These are phyloP conservation scores for Anethum foeniculum DNA, from an alignment of 140 eudicot genomes.

Conservation along the genomic window DNA sequence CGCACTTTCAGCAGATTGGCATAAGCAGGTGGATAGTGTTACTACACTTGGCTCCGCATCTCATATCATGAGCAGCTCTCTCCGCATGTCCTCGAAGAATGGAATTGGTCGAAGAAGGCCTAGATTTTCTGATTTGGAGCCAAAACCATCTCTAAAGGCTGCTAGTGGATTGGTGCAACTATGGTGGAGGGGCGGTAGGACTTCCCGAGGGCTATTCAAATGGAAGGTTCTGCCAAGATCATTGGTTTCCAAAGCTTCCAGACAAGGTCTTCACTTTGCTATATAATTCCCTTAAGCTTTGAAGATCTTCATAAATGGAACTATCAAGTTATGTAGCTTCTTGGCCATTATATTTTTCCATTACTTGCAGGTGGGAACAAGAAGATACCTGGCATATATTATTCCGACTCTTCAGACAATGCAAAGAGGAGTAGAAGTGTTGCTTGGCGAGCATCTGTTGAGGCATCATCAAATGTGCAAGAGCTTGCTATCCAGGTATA, in stretches of 20 bases:
- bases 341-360: too few relatives aligned
- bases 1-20: slow-evolving; percentile 83
- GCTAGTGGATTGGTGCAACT: slow-evolving; percentile 47
- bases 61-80: slow-evolving; percentile 45
- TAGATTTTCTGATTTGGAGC: slow-evolving; percentile 27
- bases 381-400: slow-evolving; percentile 71
- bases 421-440: slow-evolving; percentile 55
- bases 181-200: slow-evolving; percentile 98
- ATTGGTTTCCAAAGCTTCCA: slow-evolving; percentile 77
- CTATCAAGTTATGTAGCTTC: slow-evolving; percentile 3
- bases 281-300: not conserved
- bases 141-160: slow-evolving; percentile 42
- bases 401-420: slow-evolving; percentile 68
- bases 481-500: slow-evolving; percentile 91
- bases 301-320: not conserved
- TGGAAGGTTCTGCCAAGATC: slow-evolving; percentile 82
- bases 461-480: slow-evolving; percentile 61
- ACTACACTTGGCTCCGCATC: slow-evolving; percentile 71
- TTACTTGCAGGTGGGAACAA: slow-evolving; percentile 51
- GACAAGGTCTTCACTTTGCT: slow-evolving; percentile 52
- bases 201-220: slow-evolving; percentile 63
- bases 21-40: slow-evolving; percentile 68
- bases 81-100: slow-evolving; percentile 45
- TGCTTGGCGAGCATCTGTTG: slow-evolving; percentile 84
- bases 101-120: slow-evolving; percentile 48